These are phyloP conservation scores for Brassica rapa DNA, from an alignment of 345 rosid genomes.

Conservation along the genomic window DNA sequence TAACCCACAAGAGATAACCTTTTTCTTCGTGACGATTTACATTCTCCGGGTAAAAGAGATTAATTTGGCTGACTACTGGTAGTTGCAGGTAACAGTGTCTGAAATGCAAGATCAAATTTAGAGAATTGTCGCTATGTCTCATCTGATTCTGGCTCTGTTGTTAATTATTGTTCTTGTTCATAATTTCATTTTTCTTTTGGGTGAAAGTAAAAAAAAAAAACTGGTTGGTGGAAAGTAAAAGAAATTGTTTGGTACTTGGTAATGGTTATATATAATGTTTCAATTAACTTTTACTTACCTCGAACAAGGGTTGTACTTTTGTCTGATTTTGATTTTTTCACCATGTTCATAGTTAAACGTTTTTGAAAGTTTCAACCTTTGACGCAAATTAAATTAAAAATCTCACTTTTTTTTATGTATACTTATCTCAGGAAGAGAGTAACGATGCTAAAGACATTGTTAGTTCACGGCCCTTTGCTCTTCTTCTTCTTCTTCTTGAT, in stretches of 20 bases:
- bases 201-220: background rate
- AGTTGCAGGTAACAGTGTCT: constrained; percentile 21
- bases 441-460: constrained; percentile 61
- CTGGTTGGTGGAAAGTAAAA: background rate
- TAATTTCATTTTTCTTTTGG: background rate
- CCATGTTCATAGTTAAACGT: background rate
- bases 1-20: background rate
- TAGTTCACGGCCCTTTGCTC: constrained; percentile 45
- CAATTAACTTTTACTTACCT: constrained; percentile 17
- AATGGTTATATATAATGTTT: background rate
- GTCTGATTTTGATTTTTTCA: background rate
- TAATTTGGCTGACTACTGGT: constrained; percentile 4
- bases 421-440: background rate
- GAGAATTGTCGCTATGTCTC: background rate
- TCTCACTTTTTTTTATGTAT: background rate
- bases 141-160: background rate
- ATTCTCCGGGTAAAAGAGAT: background rate
- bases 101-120: constrained; percentile 3
- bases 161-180: background rate
- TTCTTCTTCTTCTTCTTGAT: constrained; percentile 28
- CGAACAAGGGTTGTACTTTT: background rate
- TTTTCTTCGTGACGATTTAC: background rate
- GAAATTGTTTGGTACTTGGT: background rate
- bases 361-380: constrained; percentile 7
- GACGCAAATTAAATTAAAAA: background rate